phyloP scores from a whole-genome alignment of 768 basidiomycete species.

The Phlebiopsis flavidoalba region DNA sequence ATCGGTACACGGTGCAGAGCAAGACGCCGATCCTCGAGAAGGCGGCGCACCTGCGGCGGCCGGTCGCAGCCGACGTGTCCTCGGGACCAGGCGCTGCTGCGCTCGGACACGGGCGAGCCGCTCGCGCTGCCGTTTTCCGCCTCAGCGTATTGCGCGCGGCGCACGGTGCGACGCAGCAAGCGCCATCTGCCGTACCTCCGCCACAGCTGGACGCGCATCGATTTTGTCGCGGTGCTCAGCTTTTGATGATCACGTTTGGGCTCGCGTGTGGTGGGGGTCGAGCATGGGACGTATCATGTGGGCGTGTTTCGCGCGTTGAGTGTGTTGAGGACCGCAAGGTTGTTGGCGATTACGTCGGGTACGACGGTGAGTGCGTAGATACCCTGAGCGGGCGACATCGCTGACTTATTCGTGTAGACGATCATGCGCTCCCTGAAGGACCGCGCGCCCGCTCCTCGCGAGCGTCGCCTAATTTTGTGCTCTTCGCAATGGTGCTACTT shows the following conservation, averaged over 20 bases:
- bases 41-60: conserved; percentile 35
- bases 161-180: conserved; percentile 50
- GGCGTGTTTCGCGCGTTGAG: conserved; percentile 87
- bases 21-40: conserved; percentile 31
- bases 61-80: conserved; percentile 43
- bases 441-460: conserved; percentile 82
- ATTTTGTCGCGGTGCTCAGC: conserved; percentile 76
- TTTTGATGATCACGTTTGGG: conserved; percentile 85
- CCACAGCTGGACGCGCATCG: conserved; percentile 90
- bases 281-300: conserved; percentile 66
- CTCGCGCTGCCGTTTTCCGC: conserved; percentile 55
- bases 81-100: conserved; percentile 46
- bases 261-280: conserved; percentile 65
- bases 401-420: conserved; percentile 36
- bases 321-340: conserved; percentile 74
- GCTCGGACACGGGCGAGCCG: conserved; percentile 41
- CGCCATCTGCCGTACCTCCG: conserved; percentile 87
- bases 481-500: conserved; percentile 88
- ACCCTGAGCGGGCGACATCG: no score
- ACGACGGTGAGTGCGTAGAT: conserved; percentile 62
- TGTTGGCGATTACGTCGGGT: conserved; percentile 85
- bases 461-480: conserved; percentile 87
- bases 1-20: conserved; percentile 27
- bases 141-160: conserved; percentile 52
- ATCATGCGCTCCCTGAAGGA: conserved; percentile 92